These are phyloP conservation scores for Schoenoplectus tabernaemontani DNA, from an alignment of 202 grass and related monocot genomes.

Conservation along the genomic window DNA sequence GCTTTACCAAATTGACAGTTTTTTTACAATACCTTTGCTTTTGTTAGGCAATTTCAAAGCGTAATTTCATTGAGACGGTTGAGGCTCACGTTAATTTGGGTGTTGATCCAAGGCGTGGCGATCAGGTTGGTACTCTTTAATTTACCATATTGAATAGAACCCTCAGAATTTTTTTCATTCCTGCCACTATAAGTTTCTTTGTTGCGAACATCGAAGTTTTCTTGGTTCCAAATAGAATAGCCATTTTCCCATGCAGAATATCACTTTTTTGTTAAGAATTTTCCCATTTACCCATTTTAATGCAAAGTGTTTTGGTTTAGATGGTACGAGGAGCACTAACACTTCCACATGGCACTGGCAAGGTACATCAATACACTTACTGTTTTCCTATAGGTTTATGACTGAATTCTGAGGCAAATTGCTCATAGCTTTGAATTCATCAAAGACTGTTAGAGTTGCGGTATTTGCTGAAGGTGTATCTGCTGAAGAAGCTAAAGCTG, in stretches of 20 bases:
- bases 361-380: constrained; percentile 27
- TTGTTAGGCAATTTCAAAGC: constrained; percentile 57
- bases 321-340: constrained; percentile 93
- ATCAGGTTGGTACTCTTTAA: constrained; percentile 44
- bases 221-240: background rate
- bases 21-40: constrained; percentile 16
- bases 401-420: background rate
- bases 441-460: constrained; percentile 78
- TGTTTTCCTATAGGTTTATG: background rate
- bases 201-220: background rate
- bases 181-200: background rate
- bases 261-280: background rate
- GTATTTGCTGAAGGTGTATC: constrained; percentile 89
- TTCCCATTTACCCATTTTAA: background rate
- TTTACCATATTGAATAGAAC: background rate
- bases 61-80: constrained; percentile 72
- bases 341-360: constrained; percentile 85
- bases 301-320: constrained; percentile 31
- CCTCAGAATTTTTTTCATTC: background rate
- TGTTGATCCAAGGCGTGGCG: constrained; percentile 91
- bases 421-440: constrained; percentile 29
- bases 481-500: constrained; percentile 70
- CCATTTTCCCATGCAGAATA: background rate
- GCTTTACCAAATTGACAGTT: background rate
- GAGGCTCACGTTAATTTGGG: constrained; percentile 97